phyloP scores from a whole-genome alignment of 1,284 basidiomycete genomes.

The Porphyrellus sp. region DNA sequence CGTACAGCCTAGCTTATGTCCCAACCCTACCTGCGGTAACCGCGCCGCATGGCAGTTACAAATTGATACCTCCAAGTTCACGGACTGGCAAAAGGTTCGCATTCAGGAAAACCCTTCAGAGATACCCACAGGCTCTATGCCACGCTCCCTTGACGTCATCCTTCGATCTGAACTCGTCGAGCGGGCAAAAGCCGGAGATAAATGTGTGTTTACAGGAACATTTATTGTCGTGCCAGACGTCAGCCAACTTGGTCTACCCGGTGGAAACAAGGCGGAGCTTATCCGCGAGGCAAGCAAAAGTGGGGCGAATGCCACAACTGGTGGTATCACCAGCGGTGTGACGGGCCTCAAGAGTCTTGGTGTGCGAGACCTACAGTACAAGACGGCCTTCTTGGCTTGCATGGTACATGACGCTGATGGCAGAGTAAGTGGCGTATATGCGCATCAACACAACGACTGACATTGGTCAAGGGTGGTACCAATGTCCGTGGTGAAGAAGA shows the following conservation, averaged over 20 bases:
- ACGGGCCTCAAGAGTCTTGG: slow-evolving; percentile 93
- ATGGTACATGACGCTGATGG: slow-evolving; percentile 93
- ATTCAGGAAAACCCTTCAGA: slow-evolving; percentile 99
- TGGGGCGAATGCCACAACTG: slow-evolving; percentile 54
- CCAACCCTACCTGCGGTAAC: slow-evolving; percentile 92
- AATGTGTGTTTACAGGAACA: slow-evolving; percentile 95
- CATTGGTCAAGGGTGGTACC: slow-evolving; percentile 56
- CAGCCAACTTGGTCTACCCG: slow-evolving; percentile 91
- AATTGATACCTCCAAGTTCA: slow-evolving; percentile 95
- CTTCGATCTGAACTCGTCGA: slow-evolving; percentile 95
- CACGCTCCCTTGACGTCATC: slow-evolving; percentile 93
- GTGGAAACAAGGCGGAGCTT: slow-evolving; percentile 89
- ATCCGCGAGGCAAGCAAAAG: slow-evolving; percentile 81
- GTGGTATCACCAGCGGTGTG: slow-evolving; percentile 82
- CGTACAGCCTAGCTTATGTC: slow-evolving; percentile 84
- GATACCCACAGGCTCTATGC: slow-evolving; percentile 98
- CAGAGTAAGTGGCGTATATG: slow-evolving; percentile 52
- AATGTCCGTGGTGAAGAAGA: slow-evolving; percentile 88
- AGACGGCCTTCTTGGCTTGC: slow-evolving; percentile 97
- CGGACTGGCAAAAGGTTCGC: slow-evolving; percentile 99
- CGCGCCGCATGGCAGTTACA: slow-evolving; percentile 89
- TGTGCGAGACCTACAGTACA: slow-evolving; percentile 95
- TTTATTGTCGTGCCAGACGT: slow-evolving; percentile 99
- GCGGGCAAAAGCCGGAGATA: slow-evolving; percentile 97
- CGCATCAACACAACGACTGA: slow-evolving; percentile 7